Evolutionary conservation across 2,329 filamentous ascomycete genomes (phyloP), one percentile per base, ranked within the genome.

Genomic region (Verticillium klebahnii): DNA sequence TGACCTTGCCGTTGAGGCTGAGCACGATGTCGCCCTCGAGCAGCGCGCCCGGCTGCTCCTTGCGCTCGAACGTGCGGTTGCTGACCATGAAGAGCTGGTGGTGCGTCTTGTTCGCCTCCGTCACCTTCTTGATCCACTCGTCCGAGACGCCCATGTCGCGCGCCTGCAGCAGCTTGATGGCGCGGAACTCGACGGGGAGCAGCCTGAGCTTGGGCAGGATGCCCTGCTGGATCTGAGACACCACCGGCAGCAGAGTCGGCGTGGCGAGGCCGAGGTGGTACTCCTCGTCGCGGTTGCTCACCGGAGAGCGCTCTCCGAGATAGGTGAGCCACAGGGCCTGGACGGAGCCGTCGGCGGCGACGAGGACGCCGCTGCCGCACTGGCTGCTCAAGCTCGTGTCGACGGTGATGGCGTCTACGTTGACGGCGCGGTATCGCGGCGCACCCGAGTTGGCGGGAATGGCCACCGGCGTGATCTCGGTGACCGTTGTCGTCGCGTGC

Each of bases 51-150:
- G 78, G 76, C 2, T 79, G 74, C 54, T 75, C 75, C 57, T 77
- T 73, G 15, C 85, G 81, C 74, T 88, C 86, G 69, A 89, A 89
- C 0, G 85, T 87, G 56, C 96, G 89, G 78, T 99, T 99, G 69
- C 92, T 90, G 34, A 99, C 92, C 91, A 99, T 97, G 80, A 99
- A 99, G 40, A 99, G 85, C 77, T 99, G 95, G 72, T 99, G 95
- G 62, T 93, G 91, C 58, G 95, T 89, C 45, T 92, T 90, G 74
- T 99, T 97, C 65, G 92, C 92, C 67, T 88, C 82, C 60, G 95
- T 89, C 2, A 97, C 94, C 75, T 92, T 90, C 68, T 91, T 84
- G 69, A 99, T 97, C 95, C 94, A 98, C 65, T 96, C 89, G 69
- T 98, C 93, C 0, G 91, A 92, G 1, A 98, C 92, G 11, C 95